These are phyloP conservation scores for Acacia pycnantha DNA, from an alignment of 331 rosid species.

Conservation along the genomic window DNA sequence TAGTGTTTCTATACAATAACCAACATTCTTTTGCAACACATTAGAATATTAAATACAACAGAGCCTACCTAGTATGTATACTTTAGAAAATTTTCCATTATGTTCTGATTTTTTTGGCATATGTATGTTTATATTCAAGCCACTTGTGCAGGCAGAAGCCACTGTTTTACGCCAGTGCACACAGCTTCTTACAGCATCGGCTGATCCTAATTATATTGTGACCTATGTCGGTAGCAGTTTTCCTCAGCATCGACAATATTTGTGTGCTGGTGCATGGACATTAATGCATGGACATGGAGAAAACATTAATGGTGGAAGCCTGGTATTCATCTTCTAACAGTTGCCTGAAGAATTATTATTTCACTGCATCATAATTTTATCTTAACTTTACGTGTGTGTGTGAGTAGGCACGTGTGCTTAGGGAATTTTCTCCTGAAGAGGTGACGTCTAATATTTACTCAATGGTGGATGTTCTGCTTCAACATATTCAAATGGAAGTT, in stretches of 20 bases:
- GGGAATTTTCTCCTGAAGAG: slow-evolving; percentile 95
- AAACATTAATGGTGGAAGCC: slow-evolving; percentile 73
- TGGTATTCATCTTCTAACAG: slow-evolving; percentile 53
- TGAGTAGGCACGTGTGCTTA: slow-evolving; percentile 79
- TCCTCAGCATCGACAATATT: slow-evolving; percentile 72
- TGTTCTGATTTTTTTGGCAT: neutral
- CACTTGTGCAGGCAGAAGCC: slow-evolving; percentile 74
- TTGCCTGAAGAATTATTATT: slow-evolving; percentile 22
- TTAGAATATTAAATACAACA: neutral
- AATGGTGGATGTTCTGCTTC: slow-evolving; percentile 97
- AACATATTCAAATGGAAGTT: slow-evolving; percentile 88
- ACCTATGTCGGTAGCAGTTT: slow-evolving; percentile 85
- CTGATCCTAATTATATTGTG: slow-evolving; percentile 82
- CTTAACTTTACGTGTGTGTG: neutral
- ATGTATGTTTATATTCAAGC: slow-evolving; percentile 25
- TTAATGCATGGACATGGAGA: slow-evolving; percentile 94
- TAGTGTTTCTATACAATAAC: neutral
- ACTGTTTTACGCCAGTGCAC: slow-evolving; percentile 90
- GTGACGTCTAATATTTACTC: slow-evolving; percentile 89
- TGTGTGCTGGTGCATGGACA: slow-evolving; percentile 99
- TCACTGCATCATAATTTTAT: neutral
- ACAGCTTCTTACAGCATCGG: slow-evolving; percentile 87
- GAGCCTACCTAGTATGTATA: neutral
- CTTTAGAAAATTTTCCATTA: neutral
- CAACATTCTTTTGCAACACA: neutral